Conservation (phyloP, 495 filamentous ascomycete species). For the Usnea hakonensis region DNA sequence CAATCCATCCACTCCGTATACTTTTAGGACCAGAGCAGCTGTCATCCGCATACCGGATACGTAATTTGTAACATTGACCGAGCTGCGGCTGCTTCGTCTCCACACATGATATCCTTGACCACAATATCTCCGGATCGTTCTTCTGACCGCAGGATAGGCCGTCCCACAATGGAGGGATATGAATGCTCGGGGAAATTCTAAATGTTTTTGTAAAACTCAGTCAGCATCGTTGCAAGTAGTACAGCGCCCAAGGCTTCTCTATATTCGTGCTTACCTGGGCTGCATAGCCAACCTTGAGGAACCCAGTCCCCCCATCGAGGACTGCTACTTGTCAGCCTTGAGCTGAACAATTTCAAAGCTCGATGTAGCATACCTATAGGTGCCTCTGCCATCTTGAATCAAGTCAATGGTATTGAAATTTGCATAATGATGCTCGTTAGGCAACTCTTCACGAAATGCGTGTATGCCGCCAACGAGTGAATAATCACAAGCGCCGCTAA, state of each 20-base stretch:
- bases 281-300: constrained; percentile 98
- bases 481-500: background rate
- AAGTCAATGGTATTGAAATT: background rate
- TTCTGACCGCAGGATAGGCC: constrained; percentile 93
- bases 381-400: constrained; percentile 54
- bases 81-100: constrained; percentile 93
- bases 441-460: constrained; percentile 6
- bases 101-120: constrained; percentile 99
- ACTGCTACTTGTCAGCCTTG: constrained; percentile 48
- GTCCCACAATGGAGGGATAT: constrained; percentile 96
- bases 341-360: background rate
- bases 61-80: constrained; percentile 95
- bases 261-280: constrained; percentile 52
- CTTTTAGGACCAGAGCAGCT: background rate
- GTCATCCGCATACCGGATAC: constrained; percentile 62
- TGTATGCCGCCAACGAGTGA: background rate
- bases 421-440: background rate
- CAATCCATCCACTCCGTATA: background rate
- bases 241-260: background rate
- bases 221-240: background rate
- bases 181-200: constrained; percentile 98
- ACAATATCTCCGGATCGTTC: constrained; percentile 69
- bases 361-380: constrained; percentile 54
- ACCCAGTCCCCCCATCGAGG: constrained; percentile 99
- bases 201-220: background rate